A percentile compares a stretch with the other conserved stretches of the same genome.
Conservation (phyloP, 2,329 filamentous ascomycete genomes). For the Aspergillus sergii region DNA sequence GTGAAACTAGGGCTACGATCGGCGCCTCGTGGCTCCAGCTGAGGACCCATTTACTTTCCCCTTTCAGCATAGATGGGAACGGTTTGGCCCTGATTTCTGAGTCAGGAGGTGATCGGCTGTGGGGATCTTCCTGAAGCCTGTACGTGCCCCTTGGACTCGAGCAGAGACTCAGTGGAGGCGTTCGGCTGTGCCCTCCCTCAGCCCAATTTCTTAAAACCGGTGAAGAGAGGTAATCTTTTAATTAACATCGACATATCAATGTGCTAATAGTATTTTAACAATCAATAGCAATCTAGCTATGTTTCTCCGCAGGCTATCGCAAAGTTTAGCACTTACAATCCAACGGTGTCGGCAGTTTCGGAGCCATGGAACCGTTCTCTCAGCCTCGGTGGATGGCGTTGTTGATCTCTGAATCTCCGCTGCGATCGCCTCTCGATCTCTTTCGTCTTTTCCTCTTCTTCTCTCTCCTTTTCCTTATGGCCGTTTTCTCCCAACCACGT, state of each 20-base stretch:
- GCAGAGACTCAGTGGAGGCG: not conserved
- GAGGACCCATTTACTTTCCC: not conserved
- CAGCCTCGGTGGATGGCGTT: not conserved
- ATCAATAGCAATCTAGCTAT: not conserved
- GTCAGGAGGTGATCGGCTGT: constrained; percentile 2
- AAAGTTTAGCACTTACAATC: too few species aligned
- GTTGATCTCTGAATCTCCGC: not conserved
- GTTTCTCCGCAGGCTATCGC: not conserved
- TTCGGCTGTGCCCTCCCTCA: too few species aligned
- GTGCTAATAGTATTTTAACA: too few species aligned
- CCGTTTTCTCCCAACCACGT: not conserved
- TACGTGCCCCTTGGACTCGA: not conserved
- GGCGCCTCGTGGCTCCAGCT: not conserved
- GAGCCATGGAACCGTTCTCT: not conserved
- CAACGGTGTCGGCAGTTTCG: not conserved
- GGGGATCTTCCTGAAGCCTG: not conserved
- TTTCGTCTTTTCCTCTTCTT: not conserved
- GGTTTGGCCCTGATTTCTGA: not conserved
- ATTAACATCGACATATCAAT: not conserved
- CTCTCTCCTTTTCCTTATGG: not conserved
- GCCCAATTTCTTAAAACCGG: not conserved
- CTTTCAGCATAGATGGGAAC: not conserved
- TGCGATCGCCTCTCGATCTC: not conserved
- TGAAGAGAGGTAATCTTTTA: not conserved
- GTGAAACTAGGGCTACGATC: constrained; percentile 3